Conservation (phyloP, 345 rosid genomes). For the Eucalyptus pauciflora region DNA sequence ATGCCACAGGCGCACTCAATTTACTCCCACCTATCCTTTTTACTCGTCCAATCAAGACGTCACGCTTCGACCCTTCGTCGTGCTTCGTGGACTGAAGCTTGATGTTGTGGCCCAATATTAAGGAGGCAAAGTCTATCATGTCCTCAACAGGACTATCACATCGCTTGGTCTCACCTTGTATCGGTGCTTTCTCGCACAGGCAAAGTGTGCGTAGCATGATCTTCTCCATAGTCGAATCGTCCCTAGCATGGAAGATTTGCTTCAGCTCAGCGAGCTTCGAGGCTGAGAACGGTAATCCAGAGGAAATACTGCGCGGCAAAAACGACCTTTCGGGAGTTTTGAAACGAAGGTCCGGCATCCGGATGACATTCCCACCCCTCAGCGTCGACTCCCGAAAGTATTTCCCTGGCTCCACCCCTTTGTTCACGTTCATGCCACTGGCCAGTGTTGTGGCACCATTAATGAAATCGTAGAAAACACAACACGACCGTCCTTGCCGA, state of each 20-base stretch:
- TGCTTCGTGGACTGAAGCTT: conserved; percentile 49
- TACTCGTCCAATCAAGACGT: conserved; percentile 45
- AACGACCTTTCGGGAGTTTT: conserved; percentile 86
- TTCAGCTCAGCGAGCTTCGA: conserved; percentile 13
- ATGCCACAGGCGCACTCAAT: conserved; percentile 60
- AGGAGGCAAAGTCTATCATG: conserved; percentile 71
- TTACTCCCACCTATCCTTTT: conserved; percentile 51
- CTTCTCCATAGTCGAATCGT: conserved; percentile 49
- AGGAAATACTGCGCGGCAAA: conserved; percentile 54
- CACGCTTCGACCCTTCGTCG: conserved; percentile 32
- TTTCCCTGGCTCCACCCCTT: conserved; percentile 72
- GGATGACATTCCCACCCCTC: conserved; percentile 47
- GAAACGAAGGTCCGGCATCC: conserved; percentile 74
- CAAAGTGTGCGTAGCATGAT: conserved; percentile 34
- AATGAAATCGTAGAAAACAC: conserved; percentile 7
- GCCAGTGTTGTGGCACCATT: not conserved
- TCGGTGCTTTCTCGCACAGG: conserved; percentile 59
- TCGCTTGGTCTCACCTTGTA: conserved; percentile 66
- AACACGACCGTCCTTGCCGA: not conserved
- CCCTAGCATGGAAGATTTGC: conserved; percentile 35
- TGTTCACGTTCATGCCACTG: conserved; percentile 35
- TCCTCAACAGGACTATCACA: conserved; percentile 83
- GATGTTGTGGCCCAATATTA: conserved; percentile 44
- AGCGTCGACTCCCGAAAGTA: conserved; percentile 57
- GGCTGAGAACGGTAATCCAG: conserved; percentile 50